Evolutionary conservation across 2,329 filamentous ascomycete species (phyloP).

Genomic region (Aschersonia sp.): DNA sequence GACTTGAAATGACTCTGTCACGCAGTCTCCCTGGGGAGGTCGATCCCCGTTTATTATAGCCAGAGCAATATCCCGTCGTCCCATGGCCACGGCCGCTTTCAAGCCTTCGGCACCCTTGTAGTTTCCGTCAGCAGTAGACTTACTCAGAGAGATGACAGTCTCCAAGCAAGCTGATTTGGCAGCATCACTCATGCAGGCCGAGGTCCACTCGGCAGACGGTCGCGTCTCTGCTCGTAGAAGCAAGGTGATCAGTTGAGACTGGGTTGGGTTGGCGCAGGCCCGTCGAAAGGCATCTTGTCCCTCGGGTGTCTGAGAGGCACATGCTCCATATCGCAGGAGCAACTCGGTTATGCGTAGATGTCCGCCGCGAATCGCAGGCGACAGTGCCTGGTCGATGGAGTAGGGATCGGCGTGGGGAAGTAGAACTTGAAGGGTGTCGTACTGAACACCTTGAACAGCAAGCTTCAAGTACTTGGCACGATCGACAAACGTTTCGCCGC

Average conservation of each 20-base stretch:
- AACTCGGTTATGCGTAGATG: constrained; percentile 29
- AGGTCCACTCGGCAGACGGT: constrained; percentile 26
- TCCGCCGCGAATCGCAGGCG: constrained; percentile 29
- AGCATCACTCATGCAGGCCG: constrained; percentile 37
- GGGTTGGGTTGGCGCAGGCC: constrained; percentile 29
- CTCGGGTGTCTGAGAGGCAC: constrained; percentile 28
- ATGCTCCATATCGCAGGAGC: constrained; percentile 36
- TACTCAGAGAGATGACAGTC: constrained; percentile 35
- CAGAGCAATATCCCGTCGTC: constrained; percentile 38
- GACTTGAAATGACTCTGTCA: constrained; percentile 35
- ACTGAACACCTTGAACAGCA: constrained; percentile 33
- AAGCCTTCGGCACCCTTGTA: constrained; percentile 37
- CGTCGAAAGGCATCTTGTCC: constrained; percentile 39
- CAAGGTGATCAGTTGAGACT: constrained; percentile 30
- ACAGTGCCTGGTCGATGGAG: constrained; percentile 34
- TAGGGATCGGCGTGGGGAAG: constrained; percentile 36
- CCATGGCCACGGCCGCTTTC: constrained; percentile 30
- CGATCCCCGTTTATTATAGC: constrained; percentile 38
- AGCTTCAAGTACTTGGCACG: constrained; percentile 34
- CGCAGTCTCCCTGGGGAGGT: constrained; percentile 30
- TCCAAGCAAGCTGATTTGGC: constrained; percentile 31
- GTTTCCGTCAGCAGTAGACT: constrained; percentile 37
- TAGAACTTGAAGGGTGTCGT: constrained; percentile 39
- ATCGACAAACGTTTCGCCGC: constrained; percentile 31
- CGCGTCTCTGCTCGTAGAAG: constrained; percentile 34